Evolutionary conservation across 257 asterid genomes (phyloP).

Genomic region (Jasminum sambac): DNA sequence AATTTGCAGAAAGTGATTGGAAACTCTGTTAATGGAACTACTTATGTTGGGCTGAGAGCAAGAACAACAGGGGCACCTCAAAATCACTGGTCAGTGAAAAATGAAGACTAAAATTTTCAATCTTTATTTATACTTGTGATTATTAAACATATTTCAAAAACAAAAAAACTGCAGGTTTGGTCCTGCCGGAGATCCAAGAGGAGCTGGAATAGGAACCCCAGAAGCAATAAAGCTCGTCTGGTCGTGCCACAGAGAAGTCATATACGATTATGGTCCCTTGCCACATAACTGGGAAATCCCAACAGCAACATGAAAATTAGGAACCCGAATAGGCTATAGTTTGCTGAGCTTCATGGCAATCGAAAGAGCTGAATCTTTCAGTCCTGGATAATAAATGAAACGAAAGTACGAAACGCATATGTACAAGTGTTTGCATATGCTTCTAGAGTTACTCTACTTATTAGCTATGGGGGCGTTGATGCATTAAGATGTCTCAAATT

Average conservation of each 20-base stretch:
- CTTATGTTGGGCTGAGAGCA: slow-evolving; percentile 87
- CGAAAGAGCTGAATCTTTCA: neutral
- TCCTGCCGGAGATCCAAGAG: slow-evolving; percentile 88
- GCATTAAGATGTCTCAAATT: no score
- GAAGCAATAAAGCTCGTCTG: slow-evolving; percentile 91
- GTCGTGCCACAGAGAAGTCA: slow-evolving; percentile 90
- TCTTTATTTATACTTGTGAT: neutral
- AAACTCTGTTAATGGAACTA: slow-evolving; percentile 89
- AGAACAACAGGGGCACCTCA: slow-evolving; percentile 97
- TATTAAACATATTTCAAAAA: neutral
- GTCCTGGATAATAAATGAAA: neutral
- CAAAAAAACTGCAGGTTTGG: slow-evolving; percentile 60
- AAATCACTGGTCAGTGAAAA: slow-evolving; percentile 72
- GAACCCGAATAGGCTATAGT: neutral
- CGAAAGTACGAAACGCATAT: no score
- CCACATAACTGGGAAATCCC: slow-evolving; percentile 67
- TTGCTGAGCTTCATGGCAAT: neutral
- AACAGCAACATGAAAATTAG: neutral
- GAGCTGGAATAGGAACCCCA: slow-evolving; percentile 92
- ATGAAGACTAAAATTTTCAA: neutral
- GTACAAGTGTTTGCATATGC: neutral
- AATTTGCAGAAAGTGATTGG: slow-evolving; percentile 76
- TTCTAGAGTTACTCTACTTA: neutral
- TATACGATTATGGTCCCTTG: slow-evolving; percentile 71
- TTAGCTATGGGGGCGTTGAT: neutral